A percentile compares a stretch with the other conserved stretches of the same genome.
These are phyloP conservation scores for Phytophthora gonapodyides DNA, from an alignment of 352 stramenopile species.

Conservation along the genomic window DNA sequence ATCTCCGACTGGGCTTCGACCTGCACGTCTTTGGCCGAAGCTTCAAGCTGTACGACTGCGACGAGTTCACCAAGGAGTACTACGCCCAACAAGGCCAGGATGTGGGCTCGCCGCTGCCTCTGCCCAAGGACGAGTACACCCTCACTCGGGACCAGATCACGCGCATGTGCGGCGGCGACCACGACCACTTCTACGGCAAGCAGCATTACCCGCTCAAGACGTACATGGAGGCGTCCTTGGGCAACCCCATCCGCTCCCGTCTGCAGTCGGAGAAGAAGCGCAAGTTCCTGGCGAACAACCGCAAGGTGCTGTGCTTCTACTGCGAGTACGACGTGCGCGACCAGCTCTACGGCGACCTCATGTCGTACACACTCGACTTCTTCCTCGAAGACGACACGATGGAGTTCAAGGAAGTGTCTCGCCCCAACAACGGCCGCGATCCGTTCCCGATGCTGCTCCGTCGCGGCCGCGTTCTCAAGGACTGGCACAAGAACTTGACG, in stretches of 20 bases:
- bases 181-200: slow-evolving; percentile 78
- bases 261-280: slow-evolving; percentile 81
- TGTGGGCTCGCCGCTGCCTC: slow-evolving; percentile 48
- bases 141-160: slow-evolving; percentile 78
- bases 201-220: slow-evolving; percentile 79
- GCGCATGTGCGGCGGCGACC: slow-evolving; percentile 69
- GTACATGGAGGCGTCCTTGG: slow-evolving; percentile 85
- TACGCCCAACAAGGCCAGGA: slow-evolving; percentile 51
- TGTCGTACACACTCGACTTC: slow-evolving; percentile 81
- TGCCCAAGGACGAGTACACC: slow-evolving; percentile 87
- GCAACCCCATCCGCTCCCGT: slow-evolving; percentile 68
- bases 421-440: slow-evolving; percentile 81
- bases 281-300: slow-evolving; percentile 87
- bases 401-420: slow-evolving; percentile 87
- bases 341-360: slow-evolving; percentile 82
- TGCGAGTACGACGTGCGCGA: slow-evolving; percentile 85
- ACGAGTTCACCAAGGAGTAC: slow-evolving; percentile 75
- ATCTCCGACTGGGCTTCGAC: slow-evolving; percentile 73
- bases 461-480: slow-evolving; percentile 63
- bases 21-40: slow-evolving; percentile 74
- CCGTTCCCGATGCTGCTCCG: slow-evolving; percentile 79
- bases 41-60: slow-evolving; percentile 82
- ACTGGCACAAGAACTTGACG: slow-evolving; percentile 64
- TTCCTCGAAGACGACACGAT: slow-evolving; percentile 91
- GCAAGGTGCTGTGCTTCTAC: slow-evolving; percentile 86